These are phyloP conservation scores for Fusarium algeriense DNA, from an alignment of 2,329 filamentous ascomycete species.

Conservation along the genomic window DNA sequence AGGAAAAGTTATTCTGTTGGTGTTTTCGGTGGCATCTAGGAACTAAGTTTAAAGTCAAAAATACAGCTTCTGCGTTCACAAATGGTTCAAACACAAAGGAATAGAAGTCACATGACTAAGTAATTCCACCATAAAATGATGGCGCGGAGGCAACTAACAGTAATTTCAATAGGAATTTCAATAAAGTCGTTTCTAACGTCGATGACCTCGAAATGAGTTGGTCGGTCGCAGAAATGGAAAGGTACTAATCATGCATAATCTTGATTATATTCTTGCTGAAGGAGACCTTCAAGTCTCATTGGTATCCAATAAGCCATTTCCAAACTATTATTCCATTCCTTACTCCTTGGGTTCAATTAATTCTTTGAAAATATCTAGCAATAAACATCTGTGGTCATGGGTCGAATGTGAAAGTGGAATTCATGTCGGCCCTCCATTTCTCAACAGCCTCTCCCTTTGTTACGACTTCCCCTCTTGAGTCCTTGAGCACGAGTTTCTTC, in stretches of 20 bases:
- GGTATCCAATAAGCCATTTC: conserved; percentile 13
- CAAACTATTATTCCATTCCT: not conserved
- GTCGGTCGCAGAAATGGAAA: not conserved
- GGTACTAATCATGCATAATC: not conserved
- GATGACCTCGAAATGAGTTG: not conserved
- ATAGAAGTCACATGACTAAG: no score
- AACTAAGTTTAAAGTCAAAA: no score
- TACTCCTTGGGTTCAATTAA: not conserved
- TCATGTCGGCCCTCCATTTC: conserved; percentile 15
- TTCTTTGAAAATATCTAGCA: not conserved
- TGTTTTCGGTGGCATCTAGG: no score
- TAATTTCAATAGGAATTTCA: no score
- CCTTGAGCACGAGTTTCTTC: conserved; percentile 40
- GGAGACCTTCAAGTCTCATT: conserved; percentile 4
- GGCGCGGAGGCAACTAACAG: no score
- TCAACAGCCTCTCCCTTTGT: conserved; percentile 7
- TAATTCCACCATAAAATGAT: no score
- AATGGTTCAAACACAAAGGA: no score
- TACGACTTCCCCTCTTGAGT: conserved; percentile 14
- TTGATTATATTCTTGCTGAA: not conserved
- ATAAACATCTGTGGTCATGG: not conserved
- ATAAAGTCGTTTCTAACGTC: no score
- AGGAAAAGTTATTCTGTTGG: no score
- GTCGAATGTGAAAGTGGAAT: not conserved
- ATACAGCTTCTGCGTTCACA: no score